Evolutionary conservation across 495 filamentous ascomycete genomes (phyloP).

Genomic region (Jackrogersella minutella): DNA sequence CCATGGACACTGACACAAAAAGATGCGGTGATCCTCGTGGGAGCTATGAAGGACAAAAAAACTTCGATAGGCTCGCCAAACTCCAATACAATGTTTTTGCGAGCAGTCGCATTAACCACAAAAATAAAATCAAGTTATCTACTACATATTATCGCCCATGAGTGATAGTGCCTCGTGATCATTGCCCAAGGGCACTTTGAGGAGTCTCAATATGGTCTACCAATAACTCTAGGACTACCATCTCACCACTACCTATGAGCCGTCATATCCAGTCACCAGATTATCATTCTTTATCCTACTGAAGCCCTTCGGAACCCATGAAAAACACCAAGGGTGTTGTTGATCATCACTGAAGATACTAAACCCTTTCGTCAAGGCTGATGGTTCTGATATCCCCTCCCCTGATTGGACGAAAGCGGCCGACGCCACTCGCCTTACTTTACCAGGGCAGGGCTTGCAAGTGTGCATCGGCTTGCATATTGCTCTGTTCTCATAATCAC

Average conservation of each 20-base stretch:
- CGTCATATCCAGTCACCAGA: background rate
- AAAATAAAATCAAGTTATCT: constrained; percentile 24
- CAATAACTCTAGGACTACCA: background rate
- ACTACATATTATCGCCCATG: background rate
- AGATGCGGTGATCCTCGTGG: constrained; percentile 24
- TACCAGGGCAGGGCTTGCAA: constrained; percentile 41
- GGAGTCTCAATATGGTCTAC: constrained; percentile 22
- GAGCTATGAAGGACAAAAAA: constrained; percentile 26
- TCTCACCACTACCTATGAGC: background rate
- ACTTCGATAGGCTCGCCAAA: constrained; percentile 38
- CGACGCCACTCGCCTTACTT: constrained; percentile 48
- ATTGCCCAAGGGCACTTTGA: background rate
- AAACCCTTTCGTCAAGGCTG: constrained; percentile 21
- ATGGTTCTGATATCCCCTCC: constrained; percentile 12
- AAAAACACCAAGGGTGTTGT: background rate
- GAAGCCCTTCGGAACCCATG: constrained; percentile 9
- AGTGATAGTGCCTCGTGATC: constrained; percentile 22
- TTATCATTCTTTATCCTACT: background rate
- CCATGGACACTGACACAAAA: constrained; percentile 18
- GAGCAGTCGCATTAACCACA: constrained; percentile 38
- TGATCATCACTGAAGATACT: constrained; percentile 11
- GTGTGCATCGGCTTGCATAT: constrained; percentile 40
- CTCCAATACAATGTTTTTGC: constrained; percentile 45
- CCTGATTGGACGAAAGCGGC: constrained; percentile 40
- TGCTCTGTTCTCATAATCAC: constrained; percentile 38